A percentile compares a stretch with the other conserved stretches of the same genome.
Evolutionary conservation across 31 red algal genomes (phyloP).

Genomic region (Asparagopsis taxiformis): DNA sequence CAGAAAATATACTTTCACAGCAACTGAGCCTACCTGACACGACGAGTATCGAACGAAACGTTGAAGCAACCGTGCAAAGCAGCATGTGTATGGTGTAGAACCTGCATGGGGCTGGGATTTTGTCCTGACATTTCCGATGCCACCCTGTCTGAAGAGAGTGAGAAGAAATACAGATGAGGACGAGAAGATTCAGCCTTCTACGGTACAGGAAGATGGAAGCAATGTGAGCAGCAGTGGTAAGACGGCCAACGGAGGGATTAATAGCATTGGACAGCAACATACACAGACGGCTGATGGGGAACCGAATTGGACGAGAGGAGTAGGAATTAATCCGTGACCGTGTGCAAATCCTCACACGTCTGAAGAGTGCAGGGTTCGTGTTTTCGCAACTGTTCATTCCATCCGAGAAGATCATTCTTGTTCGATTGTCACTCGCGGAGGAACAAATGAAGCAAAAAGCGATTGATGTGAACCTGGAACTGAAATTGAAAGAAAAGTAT

Average conservation of each 20-base stretch:
- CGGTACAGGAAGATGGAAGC: too few relatives aligned
- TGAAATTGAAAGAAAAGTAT: slow-evolving; percentile 51
- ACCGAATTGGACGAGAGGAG: not conserved
- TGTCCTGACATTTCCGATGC: slow-evolving; percentile 49
- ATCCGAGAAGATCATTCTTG: slow-evolving; percentile 38
- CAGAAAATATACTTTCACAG: too few relatives aligned
- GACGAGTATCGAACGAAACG: too few relatives aligned
- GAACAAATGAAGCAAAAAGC: slow-evolving; percentile 59
- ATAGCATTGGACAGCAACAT: too few relatives aligned
- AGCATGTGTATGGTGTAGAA: slow-evolving; percentile 26
- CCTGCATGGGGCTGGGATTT: slow-evolving; percentile 83
- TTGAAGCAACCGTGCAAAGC: not conserved
- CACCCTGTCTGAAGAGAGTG: not conserved
- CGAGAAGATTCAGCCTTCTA: not conserved
- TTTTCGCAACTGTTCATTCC: slow-evolving; percentile 76
- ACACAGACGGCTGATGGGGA: not conserved
- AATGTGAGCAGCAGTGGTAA: too few relatives aligned
- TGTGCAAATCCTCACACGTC: slow-evolving; percentile 62
- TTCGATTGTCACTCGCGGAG: slow-evolving; percentile 62
- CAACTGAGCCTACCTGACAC: too few relatives aligned
- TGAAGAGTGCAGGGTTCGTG: slow-evolving; percentile 73
- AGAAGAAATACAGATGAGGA: not conserved
- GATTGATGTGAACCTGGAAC: slow-evolving; percentile 34
- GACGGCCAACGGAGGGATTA: too few relatives aligned
- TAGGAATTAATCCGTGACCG: slow-evolving; percentile 21